Base-by-base conservation (phyloP, 2,329 filamentous ascomycete genomes). In the Colletotrichum coccodes region DNA sequence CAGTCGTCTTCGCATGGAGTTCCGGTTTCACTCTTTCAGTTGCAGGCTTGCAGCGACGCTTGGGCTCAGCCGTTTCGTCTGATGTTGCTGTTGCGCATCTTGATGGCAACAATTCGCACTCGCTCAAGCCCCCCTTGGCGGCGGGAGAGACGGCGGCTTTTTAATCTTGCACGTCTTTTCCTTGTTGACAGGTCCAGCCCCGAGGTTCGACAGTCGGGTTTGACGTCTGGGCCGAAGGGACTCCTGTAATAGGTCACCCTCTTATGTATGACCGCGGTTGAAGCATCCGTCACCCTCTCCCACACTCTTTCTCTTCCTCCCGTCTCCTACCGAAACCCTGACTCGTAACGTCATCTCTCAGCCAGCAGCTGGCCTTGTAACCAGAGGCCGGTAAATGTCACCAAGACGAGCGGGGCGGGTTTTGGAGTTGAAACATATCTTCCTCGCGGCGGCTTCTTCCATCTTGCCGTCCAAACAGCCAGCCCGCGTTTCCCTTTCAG, bases 371-470 rank as follows among this genome's bases (percentile, higher is more conserved):
- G 28, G 30, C 30, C 50, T 44, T 58, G 34, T 46, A 50, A 50
- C 30, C 50, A 32, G 52, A 50, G 14, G 46, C 44, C 12, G 54
- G 46, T 47, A 21, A 50, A 50, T 28, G 40, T 64, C 40, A 59
- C 36, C 49, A 68, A 59, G 42, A 28, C 61, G 50, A 60, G 62
- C 61, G 66, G 61, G 66, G 66, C 61, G 12, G 18, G 66, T 68
- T 68, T 68, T 60, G 56, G 61, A 68, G 61, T 60, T 68, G 66
- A 65, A 65, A 68, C 66, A 68, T 59, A 38, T 68, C 21, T 42
- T 42, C 40, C 40, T 23, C 11, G 50, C 21, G n/a, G 49, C 47
- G 34, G 23, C 47, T 56, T 50, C 49, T 50, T 50, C 38, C n/a
- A 14, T 53, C 34, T 32, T 52, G n/a, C 21, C 23, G 14, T 47